Conservation (phyloP, 139 green algal genomes). For the Zygnema cylindricum region DNA sequence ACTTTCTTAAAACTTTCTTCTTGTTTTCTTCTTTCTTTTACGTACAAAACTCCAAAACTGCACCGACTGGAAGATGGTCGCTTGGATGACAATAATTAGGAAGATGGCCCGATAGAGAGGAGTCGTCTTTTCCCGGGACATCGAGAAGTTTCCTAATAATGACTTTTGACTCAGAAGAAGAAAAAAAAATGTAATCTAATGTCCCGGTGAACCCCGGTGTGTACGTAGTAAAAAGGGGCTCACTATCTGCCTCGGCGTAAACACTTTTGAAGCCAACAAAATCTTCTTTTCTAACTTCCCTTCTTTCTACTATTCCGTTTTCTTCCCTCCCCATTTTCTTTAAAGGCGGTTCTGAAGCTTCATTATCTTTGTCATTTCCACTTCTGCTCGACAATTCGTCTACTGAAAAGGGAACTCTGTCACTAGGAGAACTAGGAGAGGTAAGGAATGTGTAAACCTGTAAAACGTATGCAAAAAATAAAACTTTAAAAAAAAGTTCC, state of each 20-base stretch:
- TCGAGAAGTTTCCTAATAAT: not conserved
- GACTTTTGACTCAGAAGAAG: not conserved
- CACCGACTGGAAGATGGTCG: conserved; percentile 41
- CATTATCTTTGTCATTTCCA: conserved; percentile 32
- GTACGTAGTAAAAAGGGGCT: conserved; percentile 37
- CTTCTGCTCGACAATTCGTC: too few species aligned
- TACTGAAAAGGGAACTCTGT: not conserved
- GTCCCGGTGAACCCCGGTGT: conserved; percentile 41
- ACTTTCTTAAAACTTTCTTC: not conserved
- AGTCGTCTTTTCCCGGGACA: not conserved
- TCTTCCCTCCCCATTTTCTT: not conserved
- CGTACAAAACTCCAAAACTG: not conserved
- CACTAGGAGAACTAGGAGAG: not conserved
- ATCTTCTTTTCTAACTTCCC: not conserved
- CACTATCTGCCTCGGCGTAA: conserved; percentile 4
- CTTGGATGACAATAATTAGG: conserved; percentile 42
- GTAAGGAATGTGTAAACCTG: not conserved
- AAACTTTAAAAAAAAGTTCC: not conserved
- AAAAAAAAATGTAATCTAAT: conserved; percentile 50
- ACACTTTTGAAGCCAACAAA: conserved; percentile 37
- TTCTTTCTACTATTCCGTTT: not conserved
- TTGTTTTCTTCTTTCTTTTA: not conserved
- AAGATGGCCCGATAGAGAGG: conserved; percentile 6
- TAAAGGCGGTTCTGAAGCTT: conserved; percentile 18
- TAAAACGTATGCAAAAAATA: not conserved